Conservation (phyloP, 192 early-diverging fungal genomes). For the Helicostylum pulchrum region DNA sequence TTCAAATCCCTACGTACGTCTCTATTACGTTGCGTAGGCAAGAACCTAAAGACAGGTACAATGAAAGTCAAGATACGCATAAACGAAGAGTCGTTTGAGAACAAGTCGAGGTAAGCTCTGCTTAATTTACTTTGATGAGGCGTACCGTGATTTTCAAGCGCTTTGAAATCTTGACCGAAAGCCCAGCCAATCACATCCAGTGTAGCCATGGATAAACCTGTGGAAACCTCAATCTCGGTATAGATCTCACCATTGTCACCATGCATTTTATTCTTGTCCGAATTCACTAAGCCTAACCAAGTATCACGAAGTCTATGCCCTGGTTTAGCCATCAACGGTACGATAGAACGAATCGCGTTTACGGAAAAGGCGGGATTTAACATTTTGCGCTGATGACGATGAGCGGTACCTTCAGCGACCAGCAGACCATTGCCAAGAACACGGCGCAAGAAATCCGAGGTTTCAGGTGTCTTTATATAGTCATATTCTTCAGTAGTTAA, state of each 20-base stretch:
- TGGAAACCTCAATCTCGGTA: slow-evolving; percentile 38
- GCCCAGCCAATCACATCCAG: slow-evolving; percentile 47
- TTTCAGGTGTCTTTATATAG: slow-evolving; percentile 39
- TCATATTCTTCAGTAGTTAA: slow-evolving; percentile 43
- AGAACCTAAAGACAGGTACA: slow-evolving; percentile 30
- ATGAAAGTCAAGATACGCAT: slow-evolving; percentile 22
- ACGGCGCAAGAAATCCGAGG: slow-evolving; percentile 26
- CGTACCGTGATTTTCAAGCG: slow-evolving; percentile 24
- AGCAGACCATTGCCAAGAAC: slow-evolving; percentile 49
- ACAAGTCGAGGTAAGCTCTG: slow-evolving; percentile 42
- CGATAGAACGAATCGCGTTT: slow-evolving; percentile 42
- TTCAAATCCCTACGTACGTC: slow-evolving; percentile 18
- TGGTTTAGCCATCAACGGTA: slow-evolving; percentile 38
- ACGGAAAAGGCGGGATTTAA: slow-evolving; percentile 53
- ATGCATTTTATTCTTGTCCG: slow-evolving; percentile 7
- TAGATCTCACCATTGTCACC: background rate
- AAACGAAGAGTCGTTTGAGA: slow-evolving; percentile 20
- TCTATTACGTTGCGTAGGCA: slow-evolving; percentile 27
- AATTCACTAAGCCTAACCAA: slow-evolving; percentile 35
- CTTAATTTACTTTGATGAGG: slow-evolving; percentile 37
- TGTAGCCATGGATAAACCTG: slow-evolving; percentile 38
- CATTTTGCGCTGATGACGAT: slow-evolving; percentile 53
- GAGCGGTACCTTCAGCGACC: slow-evolving; percentile 49
- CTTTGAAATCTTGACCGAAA: slow-evolving; percentile 48
- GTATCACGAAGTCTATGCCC: slow-evolving; percentile 27